Evolutionary conservation across 495 filamentous ascomycete genomes (phyloP).

Genomic region (Penicillium bovifimosum): DNA sequence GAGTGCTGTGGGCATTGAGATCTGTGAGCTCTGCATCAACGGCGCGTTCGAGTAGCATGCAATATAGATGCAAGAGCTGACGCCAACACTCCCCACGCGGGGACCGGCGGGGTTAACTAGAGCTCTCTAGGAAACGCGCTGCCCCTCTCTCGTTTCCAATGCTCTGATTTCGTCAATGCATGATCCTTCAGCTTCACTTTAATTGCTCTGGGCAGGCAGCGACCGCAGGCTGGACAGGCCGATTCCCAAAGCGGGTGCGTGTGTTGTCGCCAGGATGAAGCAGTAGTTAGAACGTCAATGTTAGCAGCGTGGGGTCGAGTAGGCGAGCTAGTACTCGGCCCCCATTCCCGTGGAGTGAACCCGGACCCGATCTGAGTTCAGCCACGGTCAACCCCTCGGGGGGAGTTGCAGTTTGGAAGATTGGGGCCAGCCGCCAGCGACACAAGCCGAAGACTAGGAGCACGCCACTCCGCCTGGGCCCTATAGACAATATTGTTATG

Average conservation of each 20-base stretch:
- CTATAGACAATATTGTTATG: neutral
- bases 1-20: neutral
- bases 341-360: neutral
- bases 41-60: neutral
- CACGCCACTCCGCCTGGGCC: neutral
- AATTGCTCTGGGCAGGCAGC: conserved; percentile 1
- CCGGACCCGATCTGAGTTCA: conserved; percentile 17
- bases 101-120: conserved; percentile 2
- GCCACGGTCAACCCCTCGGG: conserved; percentile 19
- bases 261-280: neutral
- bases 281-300: conserved; percentile 4
- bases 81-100: neutral
- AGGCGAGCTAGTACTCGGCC: conserved; percentile 1
- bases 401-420: conserved; percentile 11
- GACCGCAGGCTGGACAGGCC: neutral
- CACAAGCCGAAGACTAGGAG: neutral
- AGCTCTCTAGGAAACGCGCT: neutral
- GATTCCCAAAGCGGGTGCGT: conserved; percentile 6
- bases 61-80: conserved; percentile 1
- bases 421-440: neutral
- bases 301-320: neutral
- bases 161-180: neutral
- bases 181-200: neutral
- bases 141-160: neutral
- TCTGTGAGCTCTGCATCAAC: neutral